Evolutionary conservation across 495 filamentous ascomycete species (phyloP), one percentile per base, ranked within the genome.

Genomic region (Astrothelium subdiscretum): DNA sequence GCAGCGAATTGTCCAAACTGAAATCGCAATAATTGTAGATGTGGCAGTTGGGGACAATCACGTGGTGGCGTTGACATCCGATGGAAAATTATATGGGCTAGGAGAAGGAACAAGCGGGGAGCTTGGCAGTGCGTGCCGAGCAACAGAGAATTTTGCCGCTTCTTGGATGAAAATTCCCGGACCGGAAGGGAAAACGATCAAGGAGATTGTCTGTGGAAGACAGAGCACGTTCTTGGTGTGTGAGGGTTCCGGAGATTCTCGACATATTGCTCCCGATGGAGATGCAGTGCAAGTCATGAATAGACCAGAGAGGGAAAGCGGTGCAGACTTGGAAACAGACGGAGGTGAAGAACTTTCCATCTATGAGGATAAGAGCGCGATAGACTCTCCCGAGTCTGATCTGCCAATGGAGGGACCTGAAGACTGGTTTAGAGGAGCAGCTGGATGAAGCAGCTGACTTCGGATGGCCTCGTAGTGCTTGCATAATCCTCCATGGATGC

Each of bases 31-130:
- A 29, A 32, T 32, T 0, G 3, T 35, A 15, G 59, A 61, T 48
- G 35, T 61, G 2, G 59, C 59, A 12, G 22, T 44, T 61, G 59
- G 59, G 5, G 59, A 61, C 40, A 44, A 48, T 29, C 59, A 61
- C 29, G 12, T 48, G 4, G 38, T 61, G 10, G 59, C 38, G 20
- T 61, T 61, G 59, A 48, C 38, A 5, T 40, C 59, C 4, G 59
- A 61, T 44, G 59, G 59, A 31, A 44, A 24, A 52, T 18, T 62
- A 3, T 62, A 31, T 32, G 51, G 42, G 12, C 24, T 52, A 2
- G 60, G 60, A 1, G 51, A 38, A 22, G 60, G 60, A 31, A 29
- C 32, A 10, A 29, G 54, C 27, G 60, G 60, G 2, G 42, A 44
- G n/a, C 20, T 62, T 11, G 60, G 60, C 12, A 61, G 8, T 54